A percentile compares a stretch with the other conserved stretches of the same genome.
Conservation (phyloP, 192 early-diverging fungal genomes). For the Polychytrium aggregatum region DNA sequence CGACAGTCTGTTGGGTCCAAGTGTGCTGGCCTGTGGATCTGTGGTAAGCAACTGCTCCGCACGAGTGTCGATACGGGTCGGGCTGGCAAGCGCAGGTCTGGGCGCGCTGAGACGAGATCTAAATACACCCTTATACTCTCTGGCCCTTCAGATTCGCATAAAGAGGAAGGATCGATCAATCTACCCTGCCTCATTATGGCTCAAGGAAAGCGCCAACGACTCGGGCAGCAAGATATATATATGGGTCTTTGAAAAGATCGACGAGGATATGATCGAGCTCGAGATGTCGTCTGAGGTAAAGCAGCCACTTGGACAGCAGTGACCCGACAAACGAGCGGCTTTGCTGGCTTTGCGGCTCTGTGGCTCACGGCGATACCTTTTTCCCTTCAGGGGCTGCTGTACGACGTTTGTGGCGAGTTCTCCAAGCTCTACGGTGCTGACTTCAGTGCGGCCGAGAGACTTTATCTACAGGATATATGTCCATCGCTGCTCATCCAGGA, state of each 20-base stretch:
- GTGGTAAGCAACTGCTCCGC: too few species aligned
- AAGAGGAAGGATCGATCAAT: slow-evolving; percentile 35
- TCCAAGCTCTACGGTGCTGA: slow-evolving; percentile 43
- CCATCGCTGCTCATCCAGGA: too few species aligned
- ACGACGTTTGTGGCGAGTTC: slow-evolving; percentile 26
- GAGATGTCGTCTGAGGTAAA: slow-evolving; percentile 28
- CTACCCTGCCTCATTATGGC: slow-evolving; percentile 50
- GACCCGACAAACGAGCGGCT: too few species aligned
- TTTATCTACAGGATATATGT: too few species aligned
- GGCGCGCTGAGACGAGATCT: too few species aligned
- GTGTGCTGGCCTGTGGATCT: slow-evolving; percentile 37
- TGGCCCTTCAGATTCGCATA: too few species aligned
- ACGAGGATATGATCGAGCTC: slow-evolving; percentile 27
- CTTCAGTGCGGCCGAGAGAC: too few species aligned
- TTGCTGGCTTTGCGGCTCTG: too few species aligned
- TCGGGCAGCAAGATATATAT: slow-evolving; percentile 34
- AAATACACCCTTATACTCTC: too few species aligned
- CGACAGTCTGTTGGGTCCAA: slow-evolving; percentile 13
- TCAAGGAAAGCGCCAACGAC: slow-evolving; percentile 40
- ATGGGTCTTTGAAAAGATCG: slow-evolving; percentile 57
- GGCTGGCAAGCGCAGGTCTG: too few species aligned
- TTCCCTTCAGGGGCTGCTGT: slow-evolving; percentile 28
- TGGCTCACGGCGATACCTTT: too few species aligned
- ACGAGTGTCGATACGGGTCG: too few species aligned
- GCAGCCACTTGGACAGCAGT: neutral